These are phyloP conservation scores for Butyriboletus loyo DNA, from an alignment of 768 basidiomycete species.

Conservation along the genomic window DNA sequence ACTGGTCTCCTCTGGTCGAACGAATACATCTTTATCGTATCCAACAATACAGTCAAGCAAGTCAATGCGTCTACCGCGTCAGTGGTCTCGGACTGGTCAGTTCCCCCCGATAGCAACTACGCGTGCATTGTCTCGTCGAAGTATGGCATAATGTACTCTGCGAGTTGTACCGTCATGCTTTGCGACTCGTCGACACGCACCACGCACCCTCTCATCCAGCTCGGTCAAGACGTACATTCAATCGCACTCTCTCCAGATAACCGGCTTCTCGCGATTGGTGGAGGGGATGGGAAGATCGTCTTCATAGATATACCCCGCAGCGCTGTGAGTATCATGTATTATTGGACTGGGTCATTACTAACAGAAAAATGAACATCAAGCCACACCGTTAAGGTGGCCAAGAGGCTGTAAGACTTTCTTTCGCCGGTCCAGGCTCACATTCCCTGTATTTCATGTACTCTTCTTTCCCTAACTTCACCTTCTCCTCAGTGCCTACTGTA, in stretches of 20 bases:
- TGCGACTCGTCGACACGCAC: not conserved
- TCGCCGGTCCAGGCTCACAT: not conserved
- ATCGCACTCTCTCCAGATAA: constrained; percentile 4
- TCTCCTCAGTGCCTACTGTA: not conserved
- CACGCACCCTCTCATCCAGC: not conserved
- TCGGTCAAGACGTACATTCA: constrained; percentile 3
- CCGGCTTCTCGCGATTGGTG: constrained; percentile 1
- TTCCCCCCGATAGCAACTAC: not conserved
- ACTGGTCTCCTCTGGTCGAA: constrained; percentile 11
- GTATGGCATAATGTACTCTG: constrained; percentile 3
- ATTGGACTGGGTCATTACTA: not conserved
- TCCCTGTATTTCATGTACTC: not conserved
- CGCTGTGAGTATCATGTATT: not conserved
- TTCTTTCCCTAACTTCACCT: not conserved
- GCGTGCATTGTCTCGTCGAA: constrained; percentile 8
- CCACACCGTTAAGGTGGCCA: not conserved
- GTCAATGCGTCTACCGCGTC: not conserved
- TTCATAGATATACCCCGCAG: not conserved
- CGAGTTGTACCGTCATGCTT: not conserved
- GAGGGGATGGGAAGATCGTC: not conserved
- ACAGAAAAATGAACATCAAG: not conserved
- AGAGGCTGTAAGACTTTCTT: not conserved
- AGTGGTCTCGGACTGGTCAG: not conserved
- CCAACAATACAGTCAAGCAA: not conserved
- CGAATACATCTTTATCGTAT: not conserved